phyloP scores from a whole-genome alignment of 2,329 filamentous ascomycete genomes.

The Aspergillus felis region DNA sequence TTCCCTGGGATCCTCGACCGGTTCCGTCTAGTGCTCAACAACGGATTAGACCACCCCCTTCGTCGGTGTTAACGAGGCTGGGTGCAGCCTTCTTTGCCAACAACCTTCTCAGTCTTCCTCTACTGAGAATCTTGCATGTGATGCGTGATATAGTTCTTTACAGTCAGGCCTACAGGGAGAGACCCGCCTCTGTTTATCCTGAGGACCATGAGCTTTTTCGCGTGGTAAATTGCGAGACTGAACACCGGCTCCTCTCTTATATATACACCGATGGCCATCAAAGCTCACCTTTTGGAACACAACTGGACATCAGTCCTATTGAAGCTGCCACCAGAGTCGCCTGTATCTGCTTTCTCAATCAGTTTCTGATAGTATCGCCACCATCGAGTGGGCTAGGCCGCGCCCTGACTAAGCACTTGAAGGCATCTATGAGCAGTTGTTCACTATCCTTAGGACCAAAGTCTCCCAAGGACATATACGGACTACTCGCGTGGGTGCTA shows the following conservation, averaged over 20 bases:
- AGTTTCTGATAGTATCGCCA: conserved; percentile 31
- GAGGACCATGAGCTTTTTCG: conserved; percentile 32
- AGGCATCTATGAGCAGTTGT: conserved; percentile 17
- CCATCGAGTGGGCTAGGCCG: conserved; percentile 32
- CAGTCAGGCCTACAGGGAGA: conserved; percentile 23
- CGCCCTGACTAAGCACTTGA: conserved; percentile 30
- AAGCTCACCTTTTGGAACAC: neutral
- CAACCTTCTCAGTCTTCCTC: conserved; percentile 22
- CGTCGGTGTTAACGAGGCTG: conserved; percentile 22
- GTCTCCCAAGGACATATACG: conserved; percentile 17
- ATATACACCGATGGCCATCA: conserved; percentile 19
- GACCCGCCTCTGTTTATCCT: conserved; percentile 16
- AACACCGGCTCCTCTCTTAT: conserved; percentile 38
- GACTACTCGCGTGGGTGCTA: conserved; percentile 29
- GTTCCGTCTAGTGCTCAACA: conserved; percentile 24
- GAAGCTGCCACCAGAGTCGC: conserved; percentile 30
- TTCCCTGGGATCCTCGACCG: conserved; percentile 30
- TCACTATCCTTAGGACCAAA: conserved; percentile 11
- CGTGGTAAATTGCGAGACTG: conserved; percentile 31
- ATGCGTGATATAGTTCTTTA: conserved; percentile 33
- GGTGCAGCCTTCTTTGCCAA: conserved; percentile 27
- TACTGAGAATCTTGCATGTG: conserved; percentile 24
- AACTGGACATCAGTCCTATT: conserved; percentile 19
- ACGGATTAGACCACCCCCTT: conserved; percentile 25
- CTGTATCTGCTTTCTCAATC: conserved; percentile 29